Base-by-base conservation (phyloP, 352 stramenopile species). In the Phytophthora sp. region DNA sequence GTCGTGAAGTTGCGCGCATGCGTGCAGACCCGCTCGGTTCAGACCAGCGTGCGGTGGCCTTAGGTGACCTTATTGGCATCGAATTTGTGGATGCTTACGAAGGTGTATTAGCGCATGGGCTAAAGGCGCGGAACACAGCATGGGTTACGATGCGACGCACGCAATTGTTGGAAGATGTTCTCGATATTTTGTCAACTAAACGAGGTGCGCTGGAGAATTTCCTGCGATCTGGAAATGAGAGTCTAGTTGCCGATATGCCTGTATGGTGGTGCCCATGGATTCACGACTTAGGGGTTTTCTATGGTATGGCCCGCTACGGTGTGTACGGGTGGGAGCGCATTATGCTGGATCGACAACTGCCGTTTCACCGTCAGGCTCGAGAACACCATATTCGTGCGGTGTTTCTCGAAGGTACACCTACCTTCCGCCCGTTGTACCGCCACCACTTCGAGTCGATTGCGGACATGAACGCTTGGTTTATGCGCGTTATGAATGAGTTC, bases 251-350 rank as follows among this genome's bases (percentile, higher is more conserved):
- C 9, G 74, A 87, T 42, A 94, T 96, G 85, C 88, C 88, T 4
- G 82, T 94, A 26, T 96, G 88, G 88, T 96, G 88, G 88, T 96
- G 88, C 60, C 88, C 88, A 10, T 96, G 88, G 88, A 79, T 95
- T 23, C 88, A 96, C 53, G 88, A 96, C 48, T 54, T 92, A 15
- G 83, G 74, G 3, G 37, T 94, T 9, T 82, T 96, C 17, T 88
- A 88, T 42, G 88, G 84, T 24, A 93, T 96, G 82, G 87, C 87
- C 38, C 75, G 72, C 10, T 80, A 91, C 54, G 88, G 88, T 53
- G 65, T 96, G 24, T 87, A 72, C 23, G 83, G 74, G 6, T 95
- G 87, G 87, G 72, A 87, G 20, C 61, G 52, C n/a, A 86, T 91
- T 10, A 55, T 93, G 42, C 34, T 89, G 42, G 87, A 93, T 53